A percentile compares a stretch with the other conserved stretches of the same genome.
Evolutionary conservation across 2,329 filamentous ascomycete species (phyloP).

Genomic region (Acrodontium crateriforme): DNA sequence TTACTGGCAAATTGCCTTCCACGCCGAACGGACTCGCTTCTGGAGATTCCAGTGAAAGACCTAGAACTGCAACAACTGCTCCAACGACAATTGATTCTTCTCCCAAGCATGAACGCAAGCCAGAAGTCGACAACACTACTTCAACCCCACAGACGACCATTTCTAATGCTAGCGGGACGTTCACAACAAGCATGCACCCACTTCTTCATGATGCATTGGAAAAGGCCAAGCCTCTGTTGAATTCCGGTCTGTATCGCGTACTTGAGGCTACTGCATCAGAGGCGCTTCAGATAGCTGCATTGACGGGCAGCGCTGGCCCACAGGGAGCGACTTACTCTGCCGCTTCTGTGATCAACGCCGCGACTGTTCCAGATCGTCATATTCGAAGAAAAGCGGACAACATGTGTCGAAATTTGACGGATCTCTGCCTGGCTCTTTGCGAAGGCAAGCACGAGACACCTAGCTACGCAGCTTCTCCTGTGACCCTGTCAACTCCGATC

Average conservation of each 20-base stretch:
- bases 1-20: constrained; percentile 73
- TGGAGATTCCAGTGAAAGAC: constrained; percentile 62
- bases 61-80: constrained; percentile 79
- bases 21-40: constrained; percentile 71
- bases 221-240: constrained; percentile 60
- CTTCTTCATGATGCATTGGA: constrained; percentile 66
- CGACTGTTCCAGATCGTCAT: constrained; percentile 61
- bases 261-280: constrained; percentile 73
- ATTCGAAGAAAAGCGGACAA: constrained; percentile 82
- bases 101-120: constrained; percentile 55
- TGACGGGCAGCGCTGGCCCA: constrained; percentile 61
- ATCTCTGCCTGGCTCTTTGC: constrained; percentile 70
- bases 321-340: constrained; percentile 48
- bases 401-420: constrained; percentile 82
- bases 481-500: constrained; percentile 6
- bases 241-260: constrained; percentile 58
- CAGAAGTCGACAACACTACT: constrained; percentile 25
- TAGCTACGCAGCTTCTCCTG: constrained; percentile 10
- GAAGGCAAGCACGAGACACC: constrained; percentile 23
- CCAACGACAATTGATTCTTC: constrained; percentile 84
- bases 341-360: constrained; percentile 48
- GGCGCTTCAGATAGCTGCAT: constrained; percentile 61
- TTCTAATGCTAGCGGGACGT: too few species aligned
- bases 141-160: constrained; percentile 20
- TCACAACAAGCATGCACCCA: constrained; percentile 54